Base-by-base conservation (phyloP, 2,329 filamentous ascomycete species). In the Trichothecium sympodiale region DNA sequence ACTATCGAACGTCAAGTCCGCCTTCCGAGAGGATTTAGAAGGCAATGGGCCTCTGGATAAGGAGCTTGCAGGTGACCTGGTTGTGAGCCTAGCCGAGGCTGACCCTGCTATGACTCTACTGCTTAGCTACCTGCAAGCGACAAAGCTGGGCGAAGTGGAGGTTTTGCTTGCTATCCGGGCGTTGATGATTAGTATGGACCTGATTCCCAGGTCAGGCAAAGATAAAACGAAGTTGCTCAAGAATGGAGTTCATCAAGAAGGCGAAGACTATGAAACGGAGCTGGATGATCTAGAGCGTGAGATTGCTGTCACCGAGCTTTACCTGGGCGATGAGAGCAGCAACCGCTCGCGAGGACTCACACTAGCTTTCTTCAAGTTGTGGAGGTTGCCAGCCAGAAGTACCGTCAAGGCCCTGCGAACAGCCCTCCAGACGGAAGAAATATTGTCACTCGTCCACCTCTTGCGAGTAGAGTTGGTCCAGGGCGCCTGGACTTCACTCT, bases 401-500 rank as follows among this genome's bases (percentile, higher is more conserved):
- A 77, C 83, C 29, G 71, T 81, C 32, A 66, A 70, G 36, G 72
- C 74, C 3, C 66, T 89, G 31, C 76, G 80, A 29, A 64, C 67
- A 9, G 70, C 69, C 18, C 72, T 85, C 40, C 68, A 71, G 33
- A 77, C 74, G 3, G 70, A 80, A 43, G 80, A 88, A 45, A 74
- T 82, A 17, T 62, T 85, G 9, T 77, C 77, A 26, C 67, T 89
- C 36, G 79, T 88, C 46, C 73, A 81, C 44, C 65, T 87, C 5
- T 65, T 89, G 20, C 76, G 83, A 38, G 68, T 80, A 43, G 81
- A 88, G 57, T 67, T 89, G 31, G 74, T 78, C 35, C 74, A 77
- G 43, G 83, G 83, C 38, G 78, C 79, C 23, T 89, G 83, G 83
- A 85, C 80, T 1, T 73, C 76, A 14, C 68, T 74, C 16, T 86